phyloP scores from a whole-genome alignment of 2,329 filamentous ascomycete species.

The Teratosphaeria zuluensis region DNA sequence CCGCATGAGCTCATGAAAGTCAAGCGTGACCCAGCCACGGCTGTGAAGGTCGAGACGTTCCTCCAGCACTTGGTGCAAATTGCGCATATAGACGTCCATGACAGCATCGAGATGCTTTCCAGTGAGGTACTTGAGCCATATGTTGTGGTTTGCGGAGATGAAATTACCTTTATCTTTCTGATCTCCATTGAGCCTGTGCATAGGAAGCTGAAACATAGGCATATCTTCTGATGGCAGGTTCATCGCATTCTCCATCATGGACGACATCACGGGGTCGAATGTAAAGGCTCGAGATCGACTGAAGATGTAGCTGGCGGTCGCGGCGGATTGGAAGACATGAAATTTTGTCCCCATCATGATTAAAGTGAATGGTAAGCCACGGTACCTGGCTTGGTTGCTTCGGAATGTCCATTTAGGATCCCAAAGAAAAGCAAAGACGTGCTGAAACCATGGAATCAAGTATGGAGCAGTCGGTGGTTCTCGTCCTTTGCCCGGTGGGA shows the following conservation, averaged over 20 bases:
- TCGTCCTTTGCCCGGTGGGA: neutral
- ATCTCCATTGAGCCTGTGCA: neutral
- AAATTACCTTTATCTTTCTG: conserved; percentile 1
- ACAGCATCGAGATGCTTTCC: conserved; percentile 5
- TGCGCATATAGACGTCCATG: conserved; percentile 5
- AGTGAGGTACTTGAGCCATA: conserved; percentile 7
- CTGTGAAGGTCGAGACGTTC: conserved; percentile 1
- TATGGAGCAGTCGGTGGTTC: conserved; percentile 7
- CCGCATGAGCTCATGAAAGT: conserved; percentile 4
- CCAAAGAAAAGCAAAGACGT: conserved; percentile 4
- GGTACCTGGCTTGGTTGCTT: neutral
- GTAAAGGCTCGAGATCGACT: conserved; percentile 5
- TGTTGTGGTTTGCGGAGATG: conserved; percentile 6
- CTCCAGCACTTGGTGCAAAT: conserved; percentile 3
- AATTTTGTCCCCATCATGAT: conserved; percentile 7
- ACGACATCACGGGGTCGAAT: conserved; percentile 7
- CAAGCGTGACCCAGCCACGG: conserved; percentile 1
- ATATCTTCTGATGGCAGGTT: conserved; percentile 2
- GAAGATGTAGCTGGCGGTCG: conserved; percentile 6
- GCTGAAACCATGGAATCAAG: conserved; percentile 6
- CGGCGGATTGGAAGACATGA: conserved; percentile 5
- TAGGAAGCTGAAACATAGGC: conserved; percentile 3
- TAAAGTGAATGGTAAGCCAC: conserved; percentile 5
- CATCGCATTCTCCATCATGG: conserved; percentile 9
- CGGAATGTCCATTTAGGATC: conserved; percentile 4